Evolutionary conservation across 306 rosid genomes (phyloP).

Genomic region (Hippophae gyantsensis): DNA sequence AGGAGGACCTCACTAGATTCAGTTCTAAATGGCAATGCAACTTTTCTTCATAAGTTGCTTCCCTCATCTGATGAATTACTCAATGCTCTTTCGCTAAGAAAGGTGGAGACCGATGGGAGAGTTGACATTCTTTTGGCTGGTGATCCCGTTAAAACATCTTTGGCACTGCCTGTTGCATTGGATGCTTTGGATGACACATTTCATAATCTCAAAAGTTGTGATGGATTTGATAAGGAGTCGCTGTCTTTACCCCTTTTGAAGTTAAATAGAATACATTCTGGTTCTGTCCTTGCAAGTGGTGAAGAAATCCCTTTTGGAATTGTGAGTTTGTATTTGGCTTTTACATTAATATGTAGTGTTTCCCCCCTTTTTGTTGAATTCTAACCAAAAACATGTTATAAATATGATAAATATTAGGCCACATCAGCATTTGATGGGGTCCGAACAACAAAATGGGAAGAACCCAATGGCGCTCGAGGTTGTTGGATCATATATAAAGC

Average conservation of each 20-base stretch:
- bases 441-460: conserved; percentile 78
- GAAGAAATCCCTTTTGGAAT: conserved; percentile 92
- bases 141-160: conserved; percentile 52
- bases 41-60: conserved; percentile 31
- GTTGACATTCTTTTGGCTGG: conserved; percentile 58
- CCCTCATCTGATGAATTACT: conserved; percentile 58
- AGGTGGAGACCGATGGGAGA: conserved; percentile 44
- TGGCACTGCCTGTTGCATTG: conserved; percentile 69
- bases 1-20: conserved; percentile 51
- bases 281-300: conserved; percentile 68
- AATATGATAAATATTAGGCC: conserved; percentile 44
- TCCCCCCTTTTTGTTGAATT: background rate
- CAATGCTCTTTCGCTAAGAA: conserved; percentile 44
- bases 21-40: conserved; percentile 21
- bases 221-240: conserved; percentile 38
- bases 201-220: conserved; percentile 44
- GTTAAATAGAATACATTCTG: conserved; percentile 81
- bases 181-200: conserved; percentile 60
- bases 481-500: conserved; percentile 66
- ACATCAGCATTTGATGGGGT: conserved; percentile 87
- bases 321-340: conserved; percentile 50
- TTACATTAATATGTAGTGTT: conserved; percentile 7
- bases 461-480: conserved; percentile 89
- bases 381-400: conserved; percentile 11
- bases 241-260: conserved; percentile 56